phyloP scores from a whole-genome alignment of 2,329 filamentous ascomycete species.

The Conoideocrella luteorostrata region DNA sequence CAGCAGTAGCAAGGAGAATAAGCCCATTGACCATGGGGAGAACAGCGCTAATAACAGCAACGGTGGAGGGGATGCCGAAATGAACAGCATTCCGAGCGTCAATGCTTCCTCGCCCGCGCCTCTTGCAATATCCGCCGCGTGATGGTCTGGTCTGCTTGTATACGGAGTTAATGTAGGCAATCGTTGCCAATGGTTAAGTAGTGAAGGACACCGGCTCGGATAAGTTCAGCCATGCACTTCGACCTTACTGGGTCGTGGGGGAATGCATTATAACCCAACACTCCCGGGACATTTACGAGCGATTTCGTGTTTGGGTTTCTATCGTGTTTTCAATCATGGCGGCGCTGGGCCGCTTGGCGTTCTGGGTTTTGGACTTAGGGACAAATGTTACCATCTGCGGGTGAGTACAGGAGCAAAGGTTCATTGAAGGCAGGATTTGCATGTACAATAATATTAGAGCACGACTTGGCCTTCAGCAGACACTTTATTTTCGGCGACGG shows the following conservation, averaged over 20 bases:
- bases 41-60: conserved; percentile 43
- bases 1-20: conserved; percentile 58
- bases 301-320: not conserved
- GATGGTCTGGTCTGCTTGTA: conserved; percentile 15
- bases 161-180: too few species aligned
- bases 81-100: conserved; percentile 45
- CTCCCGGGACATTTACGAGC: not conserved
- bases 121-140: conserved; percentile 40
- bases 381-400: not conserved
- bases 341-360: conserved; percentile 2
- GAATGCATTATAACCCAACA: too few species aligned
- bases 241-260: too few species aligned
- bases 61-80: conserved; percentile 43
- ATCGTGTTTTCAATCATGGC: not conserved
- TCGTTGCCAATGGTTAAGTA: too few species aligned
- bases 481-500: too few species aligned
- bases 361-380: not conserved
- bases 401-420: conserved; percentile 3
- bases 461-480: too few species aligned
- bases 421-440: not conserved
- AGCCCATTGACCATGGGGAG: conserved; percentile 48
- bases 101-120: conserved; percentile 47
- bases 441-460: conserved; percentile 7
- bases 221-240: too few species aligned
- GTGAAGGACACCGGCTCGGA: too few species aligned